Base-by-base conservation (phyloP, 345 rosid species). In the Eutrema yunnanense region DNA sequence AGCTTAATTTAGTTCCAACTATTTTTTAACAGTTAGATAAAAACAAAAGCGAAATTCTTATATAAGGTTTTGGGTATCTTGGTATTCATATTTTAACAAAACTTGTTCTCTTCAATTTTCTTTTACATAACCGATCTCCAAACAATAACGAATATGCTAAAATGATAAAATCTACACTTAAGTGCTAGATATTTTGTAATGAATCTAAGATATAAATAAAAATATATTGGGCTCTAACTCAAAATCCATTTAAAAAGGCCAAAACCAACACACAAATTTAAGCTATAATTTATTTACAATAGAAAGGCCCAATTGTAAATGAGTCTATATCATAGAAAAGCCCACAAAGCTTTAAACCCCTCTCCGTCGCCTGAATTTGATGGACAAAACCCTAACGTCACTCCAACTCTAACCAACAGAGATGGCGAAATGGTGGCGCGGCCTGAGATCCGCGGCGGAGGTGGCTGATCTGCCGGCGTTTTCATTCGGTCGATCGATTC, bases 351-450 rank as follows among this genome's bases (percentile, higher is more conserved):
- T 33, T 50, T 4, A 77, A 77, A 76, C 76, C 80, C 76, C 80
- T 66, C 54, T 55, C 60, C 38, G 54, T 44, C 74, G 65, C 38
- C 65, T 9, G 79, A 34, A 27, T 49, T 61, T 34, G 65, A 54
- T 8, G 46, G 14, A 13, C 26, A 38, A 49, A 76, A 64, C 75
- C 80, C 72, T 64, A 76, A 63, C 80, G 72, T 70, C 67, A 62
- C 53, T 75, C 46, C 1, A 48, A 33, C 62, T n/a, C 75, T 26
- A 13, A 57, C 36, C 40, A 66, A 16, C 87, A 29, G 64, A 62
- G 55, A 79, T 79, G 82, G 79, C 79, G 72, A 74, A 56, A 65
- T 79, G 71, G 67, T 74, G 58, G 79, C 82, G 79, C 10, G 69
- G 79, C 60, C 69, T 79, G 71, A 78, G 71, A 68, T 61, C 78